phyloP scores from a whole-genome alignment of 2,329 filamentous ascomycete genomes.

The Chaetomium sp. region DNA sequence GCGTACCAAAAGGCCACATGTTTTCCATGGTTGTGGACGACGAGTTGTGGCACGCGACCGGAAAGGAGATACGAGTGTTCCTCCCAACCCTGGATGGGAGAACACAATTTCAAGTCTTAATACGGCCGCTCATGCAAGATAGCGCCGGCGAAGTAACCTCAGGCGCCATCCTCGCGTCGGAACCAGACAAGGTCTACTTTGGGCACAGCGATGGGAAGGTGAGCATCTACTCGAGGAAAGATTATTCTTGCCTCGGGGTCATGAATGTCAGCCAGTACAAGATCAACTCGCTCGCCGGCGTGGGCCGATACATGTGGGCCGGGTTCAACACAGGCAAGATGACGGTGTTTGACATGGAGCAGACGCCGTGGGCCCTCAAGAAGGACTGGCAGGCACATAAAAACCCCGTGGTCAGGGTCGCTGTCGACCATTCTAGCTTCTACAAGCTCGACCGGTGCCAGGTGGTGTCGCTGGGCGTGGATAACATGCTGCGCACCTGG shows the following conservation, averaged over 20 bases:
- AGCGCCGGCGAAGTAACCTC: constrained; percentile 85
- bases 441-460: constrained; percentile 85
- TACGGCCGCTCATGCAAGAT: constrained; percentile 68
- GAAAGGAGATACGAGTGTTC: constrained; percentile 86
- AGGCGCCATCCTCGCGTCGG: constrained; percentile 72
- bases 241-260: constrained; percentile 76
- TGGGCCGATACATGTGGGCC: constrained; percentile 84
- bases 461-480: constrained; percentile 82
- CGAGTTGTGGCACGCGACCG: constrained; percentile 83
- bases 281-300: constrained; percentile 82
- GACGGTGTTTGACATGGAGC: constrained; percentile 84
- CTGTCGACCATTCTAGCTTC: constrained; percentile 77
- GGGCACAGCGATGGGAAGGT: constrained; percentile 94
- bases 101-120: constrained; percentile 72
- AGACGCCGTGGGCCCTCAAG: constrained; percentile 82
- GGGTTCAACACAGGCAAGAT: constrained; percentile 93
- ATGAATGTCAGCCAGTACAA: constrained; percentile 92
- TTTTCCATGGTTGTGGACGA: constrained; percentile 87
- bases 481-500: constrained; percentile 84
- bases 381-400: constrained; percentile 96
- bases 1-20: constrained; percentile 77
- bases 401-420: constrained; percentile 75
- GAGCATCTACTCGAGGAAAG: constrained; percentile 80
- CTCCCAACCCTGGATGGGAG: constrained; percentile 69
- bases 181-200: constrained; percentile 80